Evolutionary conservation across 192 early-diverging fungal genomes (phyloP).

Genomic region (Coemansia sp.): DNA sequence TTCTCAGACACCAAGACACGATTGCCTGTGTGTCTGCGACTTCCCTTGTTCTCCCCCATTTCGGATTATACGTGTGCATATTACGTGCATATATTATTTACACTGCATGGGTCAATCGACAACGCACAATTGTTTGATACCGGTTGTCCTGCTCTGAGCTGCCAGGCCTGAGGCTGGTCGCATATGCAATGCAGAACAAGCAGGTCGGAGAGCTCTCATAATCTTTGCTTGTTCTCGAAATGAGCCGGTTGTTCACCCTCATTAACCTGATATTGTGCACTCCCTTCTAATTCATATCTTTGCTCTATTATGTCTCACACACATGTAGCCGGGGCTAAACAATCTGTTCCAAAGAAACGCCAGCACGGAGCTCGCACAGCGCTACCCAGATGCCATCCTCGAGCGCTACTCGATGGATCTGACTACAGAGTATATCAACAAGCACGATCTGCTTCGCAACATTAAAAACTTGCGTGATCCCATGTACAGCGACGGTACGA

Average conservation of each 20-base stretch:
- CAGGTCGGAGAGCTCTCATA: neutral
- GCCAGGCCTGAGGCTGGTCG: neutral
- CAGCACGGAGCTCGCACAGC: slow-evolving; percentile 68
- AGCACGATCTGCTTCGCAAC: slow-evolving; percentile 70
- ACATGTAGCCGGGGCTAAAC: slow-evolving; percentile 77
- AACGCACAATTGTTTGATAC: neutral
- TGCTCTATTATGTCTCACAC: slow-evolving; percentile 19
- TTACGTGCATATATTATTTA: slow-evolving; percentile 7
- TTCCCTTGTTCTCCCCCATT: neutral
- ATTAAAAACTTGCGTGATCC: slow-evolving; percentile 54
- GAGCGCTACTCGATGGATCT: slow-evolving; percentile 84
- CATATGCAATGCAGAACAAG: neutral
- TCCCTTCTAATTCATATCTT: neutral
- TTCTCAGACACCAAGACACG: neutral
- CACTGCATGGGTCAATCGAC: neutral
- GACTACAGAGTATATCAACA: slow-evolving; percentile 69
- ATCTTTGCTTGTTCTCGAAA: neutral
- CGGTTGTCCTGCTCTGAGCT: neutral
- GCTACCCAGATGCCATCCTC: slow-evolving; percentile 83
- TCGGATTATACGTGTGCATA: slow-evolving; percentile 3
- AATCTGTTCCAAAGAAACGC: slow-evolving; percentile 91
- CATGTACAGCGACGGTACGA: slow-evolving; percentile 56
- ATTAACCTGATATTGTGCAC: neutral
- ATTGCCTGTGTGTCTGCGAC: slow-evolving; percentile 10
- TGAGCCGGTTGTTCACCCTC: neutral